phyloP scores from a whole-genome alignment of 805 yeast genomes.

The Myxozyma melibiosi region DNA sequence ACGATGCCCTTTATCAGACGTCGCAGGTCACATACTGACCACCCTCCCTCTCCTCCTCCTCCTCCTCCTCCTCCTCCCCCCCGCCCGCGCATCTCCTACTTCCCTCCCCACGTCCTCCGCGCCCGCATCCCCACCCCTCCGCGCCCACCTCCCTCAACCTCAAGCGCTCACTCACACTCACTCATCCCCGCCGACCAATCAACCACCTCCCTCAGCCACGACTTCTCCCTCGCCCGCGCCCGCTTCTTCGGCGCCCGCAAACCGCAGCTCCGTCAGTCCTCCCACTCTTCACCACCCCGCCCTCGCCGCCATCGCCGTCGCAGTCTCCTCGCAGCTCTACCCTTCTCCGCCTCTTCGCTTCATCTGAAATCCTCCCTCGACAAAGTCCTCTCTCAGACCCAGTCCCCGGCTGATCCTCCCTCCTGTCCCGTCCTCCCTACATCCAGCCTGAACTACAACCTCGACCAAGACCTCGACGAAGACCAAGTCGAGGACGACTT shows the following conservation, averaged over 20 bases:
- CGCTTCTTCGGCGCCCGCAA: neutral
- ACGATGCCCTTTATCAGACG: too few species aligned
- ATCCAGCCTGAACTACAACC: too few species aligned
- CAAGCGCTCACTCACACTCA: neutral
- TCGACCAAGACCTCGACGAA: too few species aligned
- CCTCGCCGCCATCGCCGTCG: neutral
- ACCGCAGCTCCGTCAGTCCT: neutral
- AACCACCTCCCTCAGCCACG: neutral
- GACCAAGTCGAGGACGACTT: slow-evolving; percentile 21
- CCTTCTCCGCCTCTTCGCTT: slow-evolving; percentile 9
- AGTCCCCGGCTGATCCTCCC: too few species aligned
- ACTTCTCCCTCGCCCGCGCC: neutral
- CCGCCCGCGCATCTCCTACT: slow-evolving; percentile 23
- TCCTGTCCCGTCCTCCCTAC: too few species aligned
- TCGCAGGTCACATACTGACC: neutral
- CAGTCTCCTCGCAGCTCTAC: too few species aligned
- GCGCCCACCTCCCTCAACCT: slow-evolving; percentile 3
- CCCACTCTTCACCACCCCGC: neutral
- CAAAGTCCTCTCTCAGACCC: too few species aligned
- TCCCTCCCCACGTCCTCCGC: slow-evolving; percentile 30
- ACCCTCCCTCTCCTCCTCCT: slow-evolving; percentile 1
- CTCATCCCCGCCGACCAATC: neutral
- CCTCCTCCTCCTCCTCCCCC: slow-evolving; percentile 2
- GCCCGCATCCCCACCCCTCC: slow-evolving; percentile 33
- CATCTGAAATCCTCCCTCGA: neutral